Base-by-base conservation (phyloP, 768 basidiomycete species). In the Termitomyces sp. region DNA sequence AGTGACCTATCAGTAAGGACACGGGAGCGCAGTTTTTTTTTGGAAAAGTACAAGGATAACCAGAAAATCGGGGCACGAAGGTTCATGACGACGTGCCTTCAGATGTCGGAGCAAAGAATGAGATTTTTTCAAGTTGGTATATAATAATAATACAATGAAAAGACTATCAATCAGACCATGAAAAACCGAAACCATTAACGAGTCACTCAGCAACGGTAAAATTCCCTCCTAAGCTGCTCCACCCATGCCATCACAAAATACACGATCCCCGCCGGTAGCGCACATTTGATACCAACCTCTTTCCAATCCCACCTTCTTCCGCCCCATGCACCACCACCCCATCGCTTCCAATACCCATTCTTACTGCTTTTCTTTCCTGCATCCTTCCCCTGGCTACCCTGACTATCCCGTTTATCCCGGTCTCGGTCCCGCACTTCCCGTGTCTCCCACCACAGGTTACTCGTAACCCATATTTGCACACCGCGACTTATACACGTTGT, bases 381-480 rank as follows among this genome's bases (percentile, higher is more conserved):
- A 58, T 53, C 72, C 62, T 45, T 65, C 60, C 4, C 61, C 22
- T 54, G 52, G 24, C 58, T 57, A n/a, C 4, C 61, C 22, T 54
- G 52, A 18, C 58, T 57, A n/a, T 44, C 58, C 16, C 66, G 50
- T 34, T 51, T 34, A 36, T 64, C 69, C 63, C 56, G 61, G 54
- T 65, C 69, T 61, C 55, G 60, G 58, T 56, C 68, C 47, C 62
- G 56, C 50, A 60, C 63, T 31, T 71, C 69, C 58, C 68, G 60
- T 58, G 67, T 68, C 65, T 79, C 79, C 79, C 76, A 78, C 74
- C 78, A 79, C 53, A 98, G 82, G 70, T 98, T 98, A 68, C 88
- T 90, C 42, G 95, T 96, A 27, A 97, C 95, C 94, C 95, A 98
- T 60, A 97, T 87, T 74, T 97, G 93, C 56, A 98, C 81, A 64